Base-by-base conservation (phyloP, 805 yeast species). In the Danielia oregonensis region DNA sequence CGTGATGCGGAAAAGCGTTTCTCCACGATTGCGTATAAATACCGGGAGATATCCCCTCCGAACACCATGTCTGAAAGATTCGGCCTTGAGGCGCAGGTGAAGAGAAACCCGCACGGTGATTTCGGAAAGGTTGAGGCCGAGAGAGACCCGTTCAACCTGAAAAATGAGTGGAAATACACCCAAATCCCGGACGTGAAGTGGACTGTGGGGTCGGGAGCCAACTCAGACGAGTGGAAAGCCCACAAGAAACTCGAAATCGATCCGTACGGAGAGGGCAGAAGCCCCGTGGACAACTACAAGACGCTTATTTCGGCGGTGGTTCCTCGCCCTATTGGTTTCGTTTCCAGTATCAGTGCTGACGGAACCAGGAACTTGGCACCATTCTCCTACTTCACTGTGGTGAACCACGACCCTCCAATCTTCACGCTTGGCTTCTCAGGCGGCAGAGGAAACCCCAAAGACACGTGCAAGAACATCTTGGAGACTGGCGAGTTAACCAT, bases 281-380 rank as follows among this genome's bases (percentile, higher is more conserved):
- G 42, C 6, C 59, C 70, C 5, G 51, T 53, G 4, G 64, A 61
- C 30, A 76, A 77, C 54, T 79, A 79, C 56, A 66, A 62, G 39
- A 54, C 74, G 19, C 56, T 79, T 18, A 65, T 65, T n/a, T 61
- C 76, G 9, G 80, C 74, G 1, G 47, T 79, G 12, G 61, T 68
- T 1, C 86, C 86, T 2, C 63, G 86, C 37, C 84, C 84, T 6
- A 66, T 79, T 45, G 85, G 76, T 4, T 70, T 79, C 37, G 54
- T 79, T 3, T 70, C 82, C 4, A 67, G 82, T 0, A 48, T 72
- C 2, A 52, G 63, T 17, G 40, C 43, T 5, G 59, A 63, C 8
- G 82, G 82, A 1, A 46, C 44, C 1, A 44, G 46, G 19, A 79
- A 79, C 48, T 52, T 79, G 25, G 74, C 85, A 1, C 85, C 85